Evolutionary conservation across 1,284 basidiomycete species (phyloP).

Genomic region (Porodaedalea pini): DNA sequence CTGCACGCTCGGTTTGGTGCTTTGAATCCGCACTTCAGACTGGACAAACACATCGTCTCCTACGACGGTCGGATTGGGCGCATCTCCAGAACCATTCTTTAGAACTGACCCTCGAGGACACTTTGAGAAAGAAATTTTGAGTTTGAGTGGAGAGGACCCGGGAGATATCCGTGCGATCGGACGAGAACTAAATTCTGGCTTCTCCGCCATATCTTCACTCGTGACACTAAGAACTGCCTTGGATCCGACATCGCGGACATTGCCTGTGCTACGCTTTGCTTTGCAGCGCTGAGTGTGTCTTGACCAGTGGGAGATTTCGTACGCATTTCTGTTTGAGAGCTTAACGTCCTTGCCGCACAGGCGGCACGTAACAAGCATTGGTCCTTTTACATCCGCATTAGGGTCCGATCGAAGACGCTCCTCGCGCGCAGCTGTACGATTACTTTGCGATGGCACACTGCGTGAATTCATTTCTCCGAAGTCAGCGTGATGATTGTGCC

Average conservation of each 20-base stretch:
- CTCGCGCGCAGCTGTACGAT: constrained; percentile 35
- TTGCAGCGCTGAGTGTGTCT: constrained; percentile 55
- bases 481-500: no score
- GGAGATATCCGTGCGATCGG: not conserved
- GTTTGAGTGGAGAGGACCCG: not conserved
- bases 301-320: constrained; percentile 62
- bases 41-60: no score
- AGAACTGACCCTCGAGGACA: no score
- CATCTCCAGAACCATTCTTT: no score
- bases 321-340: constrained; percentile 61
- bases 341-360: constrained; percentile 56
- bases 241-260: no score
- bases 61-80: no score
- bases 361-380: constrained; percentile 52
- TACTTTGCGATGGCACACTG: not conserved
- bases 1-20: not conserved
- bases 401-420: constrained; percentile 46
- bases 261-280: no score
- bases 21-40: not conserved
- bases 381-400: constrained; percentile 46
- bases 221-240: no score
- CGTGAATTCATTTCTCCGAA: no score
- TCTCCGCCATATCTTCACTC: no score
- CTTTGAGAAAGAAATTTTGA: not conserved
- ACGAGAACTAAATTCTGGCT: no score